Evolutionary conservation across 805 yeast genomes (phyloP), one percentile per base, ranked within the genome.

Genomic region (Teunomyces stri): DNA sequence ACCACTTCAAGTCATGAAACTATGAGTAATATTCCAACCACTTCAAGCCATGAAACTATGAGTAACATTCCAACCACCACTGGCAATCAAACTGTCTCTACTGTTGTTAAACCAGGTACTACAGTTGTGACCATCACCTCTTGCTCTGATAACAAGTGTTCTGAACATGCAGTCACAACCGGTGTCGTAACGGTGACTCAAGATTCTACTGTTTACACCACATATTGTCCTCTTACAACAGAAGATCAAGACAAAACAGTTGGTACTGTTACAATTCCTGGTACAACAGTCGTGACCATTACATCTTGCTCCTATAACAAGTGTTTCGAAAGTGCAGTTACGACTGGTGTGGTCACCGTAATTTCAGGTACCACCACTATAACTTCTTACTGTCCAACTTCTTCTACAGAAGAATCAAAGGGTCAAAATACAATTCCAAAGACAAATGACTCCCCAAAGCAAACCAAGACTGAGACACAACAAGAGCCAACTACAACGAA

Each of bases 101-200:
- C 42, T 9, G 11, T 15, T n/a, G 35, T 40, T 31, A 31, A n/a
- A 15, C 15, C 34, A 13, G 34, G 34, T 13, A 31, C 34, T 9
- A 64, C 68, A 21, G 50, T 64, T 39, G 45, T 66, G 41, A 67
- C 71, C 46, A 58, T 65, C 46, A 65, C 74, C 44, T 60, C 69
- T 39, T 69, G 75, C 53, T 52, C 63, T 12, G 60, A 60, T 44
- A 45, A 64, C 60, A 51, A 44, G 33, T 69, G 75, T 47, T 12
- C 45, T 5, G 43, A 41, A 15, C 50, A 46, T 9, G 48, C 57
- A 21, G 45, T 35, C 15, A 65, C 71, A 52, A 67, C 72, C 40
- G 70, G 71, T 61, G 45, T 65, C 25, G 65, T 70, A 55, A 66
- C 70, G 38, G 63, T 66, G 46, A 66, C 70, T 47, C 60, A 60